Evolutionary conservation across 2,329 filamentous ascomycete species (phyloP).

Genomic region (Aaosphaeria pasadenensis): DNA sequence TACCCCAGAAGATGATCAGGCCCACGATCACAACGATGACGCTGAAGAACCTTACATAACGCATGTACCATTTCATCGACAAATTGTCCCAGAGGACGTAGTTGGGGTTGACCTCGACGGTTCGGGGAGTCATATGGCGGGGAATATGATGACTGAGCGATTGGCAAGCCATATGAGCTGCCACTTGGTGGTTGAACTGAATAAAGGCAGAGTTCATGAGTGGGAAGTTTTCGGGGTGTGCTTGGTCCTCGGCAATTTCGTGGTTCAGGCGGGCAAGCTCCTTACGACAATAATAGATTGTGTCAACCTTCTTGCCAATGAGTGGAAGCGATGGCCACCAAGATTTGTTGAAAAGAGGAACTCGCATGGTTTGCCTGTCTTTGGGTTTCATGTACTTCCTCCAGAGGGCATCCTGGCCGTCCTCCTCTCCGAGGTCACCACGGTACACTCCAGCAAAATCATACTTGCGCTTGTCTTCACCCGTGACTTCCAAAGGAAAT

Average conservation of each 20-base stretch:
- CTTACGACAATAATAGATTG: conserved; percentile 84
- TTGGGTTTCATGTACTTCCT: conserved; percentile 76
- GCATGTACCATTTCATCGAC: conserved; percentile 91
- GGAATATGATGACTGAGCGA: conserved; percentile 86
- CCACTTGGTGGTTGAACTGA: conserved; percentile 96
- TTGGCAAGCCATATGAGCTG: conserved; percentile 97
- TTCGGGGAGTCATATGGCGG: conserved; percentile 86
- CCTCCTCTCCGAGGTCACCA: conserved; percentile 22
- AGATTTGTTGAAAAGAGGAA: conserved; percentile 52
- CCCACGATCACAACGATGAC: conserved; percentile 65
- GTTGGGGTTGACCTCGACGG: conserved; percentile 88
- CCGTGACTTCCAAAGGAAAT: conserved; percentile 25
- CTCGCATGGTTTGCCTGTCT: conserved; percentile 78
- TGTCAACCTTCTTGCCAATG: conserved; percentile 87
- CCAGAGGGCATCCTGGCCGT: conserved; percentile 60
- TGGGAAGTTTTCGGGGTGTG: conserved; percentile 79
- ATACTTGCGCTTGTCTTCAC: conserved; percentile 26
- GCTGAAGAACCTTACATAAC: conserved; percentile 68
- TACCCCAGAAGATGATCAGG: conserved; percentile 85
- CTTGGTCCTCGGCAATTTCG: conserved; percentile 89
- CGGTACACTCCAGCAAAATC: conserved; percentile 28
- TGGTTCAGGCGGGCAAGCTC: conserved; percentile 84
- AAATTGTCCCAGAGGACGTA: conserved; percentile 98
- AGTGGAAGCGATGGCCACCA: conserved; percentile 80
- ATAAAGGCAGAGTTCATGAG: conserved; percentile 97